Evolutionary conservation across 441 rosid species (phyloP), one percentile per base, ranked within the genome.

Genomic region (Mallotus japonicus): DNA sequence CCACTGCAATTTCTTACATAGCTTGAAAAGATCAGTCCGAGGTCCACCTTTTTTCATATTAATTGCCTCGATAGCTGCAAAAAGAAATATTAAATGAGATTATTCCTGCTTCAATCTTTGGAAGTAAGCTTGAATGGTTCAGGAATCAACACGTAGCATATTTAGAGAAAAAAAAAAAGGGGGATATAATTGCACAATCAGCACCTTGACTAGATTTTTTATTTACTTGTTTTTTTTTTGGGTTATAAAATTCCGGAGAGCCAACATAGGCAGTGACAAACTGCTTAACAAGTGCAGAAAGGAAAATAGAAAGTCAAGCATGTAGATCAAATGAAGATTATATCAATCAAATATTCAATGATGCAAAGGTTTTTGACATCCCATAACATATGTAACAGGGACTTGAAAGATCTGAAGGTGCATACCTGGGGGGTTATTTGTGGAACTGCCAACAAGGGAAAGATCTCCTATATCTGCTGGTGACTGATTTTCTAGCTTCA

Each of bases 1-100:
- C 97, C 97, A 92, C 51, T 86, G 87, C 78, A 73, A 73, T 71
- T 79, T 89, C 89, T 83, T 90, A 68, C 97, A 95, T 57, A 90
- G 87, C 49, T 86, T 85, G 46, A 75, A 86, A 71, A 95, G 90
- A 14, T 82, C 49, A 14, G 54, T 87, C 58, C 99, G 85, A 46
- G 98, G 98, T 68, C 87, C 94, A 7, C 98, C 99, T 85, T 95
- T 95, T 76, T 83, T 86, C 85, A 79, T 82, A 81, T 73, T 76
- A 73, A 90, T 80, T 5, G 88, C 76, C 61, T 75, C 83, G 14
- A 88, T 81, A 65, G 85, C 83, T 80, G 76, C 73, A 78, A 63
- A 37, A 55, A 17, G 15, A 32, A 50, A 64, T 37, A 50, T 55
- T 42, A 34, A 42, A 71, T 57, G 16, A 74, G 57, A 71, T 32